These are phyloP conservation scores for Quercus suber DNA, from an alignment of 306 rosid genomes.

Conservation along the genomic window DNA sequence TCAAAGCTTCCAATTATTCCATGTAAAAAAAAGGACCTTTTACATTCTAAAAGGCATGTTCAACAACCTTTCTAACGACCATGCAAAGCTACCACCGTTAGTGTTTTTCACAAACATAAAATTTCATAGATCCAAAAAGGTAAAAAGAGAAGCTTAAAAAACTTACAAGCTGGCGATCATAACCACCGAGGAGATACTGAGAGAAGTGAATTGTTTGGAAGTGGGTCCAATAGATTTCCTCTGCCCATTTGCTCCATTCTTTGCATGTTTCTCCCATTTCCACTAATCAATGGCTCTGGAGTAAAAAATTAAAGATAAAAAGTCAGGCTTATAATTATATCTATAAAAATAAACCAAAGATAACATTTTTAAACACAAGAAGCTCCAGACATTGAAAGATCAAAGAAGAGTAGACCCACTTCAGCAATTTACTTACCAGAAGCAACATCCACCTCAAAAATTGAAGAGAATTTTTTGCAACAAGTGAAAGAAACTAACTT, in stretches of 20 bases:
- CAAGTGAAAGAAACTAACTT: too few relatives aligned
- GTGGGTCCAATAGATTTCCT: conserved; percentile 63
- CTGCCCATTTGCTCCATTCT: conserved; percentile 44
- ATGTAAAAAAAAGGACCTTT: background rate
- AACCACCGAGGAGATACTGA: conserved; percentile 37
- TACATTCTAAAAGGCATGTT: background rate
- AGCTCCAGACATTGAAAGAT: too few relatives aligned
- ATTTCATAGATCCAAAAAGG: background rate
- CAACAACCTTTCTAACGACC: background rate
- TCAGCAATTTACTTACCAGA: too few relatives aligned
- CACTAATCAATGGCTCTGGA: background rate
- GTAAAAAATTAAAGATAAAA: background rate
- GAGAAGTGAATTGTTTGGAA: conserved; percentile 50
- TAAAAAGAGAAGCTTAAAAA: background rate
- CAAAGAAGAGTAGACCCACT: too few relatives aligned
- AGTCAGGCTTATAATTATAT: background rate
- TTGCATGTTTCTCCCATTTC: conserved; percentile 30
- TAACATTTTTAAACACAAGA: too few relatives aligned
- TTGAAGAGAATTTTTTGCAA: too few relatives aligned
- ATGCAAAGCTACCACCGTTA: background rate
- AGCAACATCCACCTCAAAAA: too few relatives aligned
- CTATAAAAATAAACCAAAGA: too few relatives aligned
- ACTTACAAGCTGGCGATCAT: conserved; percentile 51
- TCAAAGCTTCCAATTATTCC: background rate
- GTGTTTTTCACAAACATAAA: background rate